Percentiles rank a stretch among this genome's conserved stretches.
These are phyloP conservation scores for Aspergillus conjunctus DNA, from an alignment of 495 filamentous ascomycete species.

Conservation along the genomic window DNA sequence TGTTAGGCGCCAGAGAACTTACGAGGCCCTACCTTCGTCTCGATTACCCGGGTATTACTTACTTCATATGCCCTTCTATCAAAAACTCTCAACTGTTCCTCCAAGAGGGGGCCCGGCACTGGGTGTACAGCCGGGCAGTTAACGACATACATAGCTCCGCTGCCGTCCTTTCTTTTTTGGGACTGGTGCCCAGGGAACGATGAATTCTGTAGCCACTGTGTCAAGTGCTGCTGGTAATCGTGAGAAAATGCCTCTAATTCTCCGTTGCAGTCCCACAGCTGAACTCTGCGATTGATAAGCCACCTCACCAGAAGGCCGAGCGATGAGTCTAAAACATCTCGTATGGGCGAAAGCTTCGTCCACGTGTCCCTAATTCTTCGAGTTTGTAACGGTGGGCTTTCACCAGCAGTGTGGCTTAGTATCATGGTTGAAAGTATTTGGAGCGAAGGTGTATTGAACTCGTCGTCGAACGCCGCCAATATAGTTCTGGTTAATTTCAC, in stretches of 20 bases:
- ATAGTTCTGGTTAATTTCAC: conserved; percentile 27
- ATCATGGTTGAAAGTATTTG: conserved; percentile 26
- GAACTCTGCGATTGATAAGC: conserved; percentile 34
- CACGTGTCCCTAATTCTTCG: conserved; percentile 28
- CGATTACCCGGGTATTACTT: background rate
- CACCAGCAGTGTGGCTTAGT: conserved; percentile 24
- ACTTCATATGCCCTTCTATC: conserved; percentile 30
- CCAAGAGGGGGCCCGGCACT: conserved; percentile 26
- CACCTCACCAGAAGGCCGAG: conserved; percentile 27
- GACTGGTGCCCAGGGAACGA: conserved; percentile 13
- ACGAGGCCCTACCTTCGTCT: background rate
- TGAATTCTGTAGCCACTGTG: conserved; percentile 31
- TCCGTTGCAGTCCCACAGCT: conserved; percentile 35
- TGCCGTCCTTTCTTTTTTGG: conserved; percentile 11
- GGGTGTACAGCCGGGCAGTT: conserved; percentile 32
- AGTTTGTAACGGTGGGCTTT: conserved; percentile 25
- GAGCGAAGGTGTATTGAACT: conserved; percentile 25
- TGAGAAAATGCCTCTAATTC: conserved; percentile 31
- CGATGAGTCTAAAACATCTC: conserved; percentile 20
- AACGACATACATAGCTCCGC: conserved; percentile 27
- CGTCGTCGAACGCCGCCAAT: conserved; percentile 29
- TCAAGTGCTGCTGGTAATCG: conserved; percentile 32
- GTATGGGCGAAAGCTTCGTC: conserved; percentile 21
- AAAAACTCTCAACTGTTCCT: conserved; percentile 25
- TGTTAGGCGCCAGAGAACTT: conserved; percentile 1